These are phyloP conservation scores for Ottelia alismoides DNA, from an alignment of 106 monocot species.

Conservation along the genomic window DNA sequence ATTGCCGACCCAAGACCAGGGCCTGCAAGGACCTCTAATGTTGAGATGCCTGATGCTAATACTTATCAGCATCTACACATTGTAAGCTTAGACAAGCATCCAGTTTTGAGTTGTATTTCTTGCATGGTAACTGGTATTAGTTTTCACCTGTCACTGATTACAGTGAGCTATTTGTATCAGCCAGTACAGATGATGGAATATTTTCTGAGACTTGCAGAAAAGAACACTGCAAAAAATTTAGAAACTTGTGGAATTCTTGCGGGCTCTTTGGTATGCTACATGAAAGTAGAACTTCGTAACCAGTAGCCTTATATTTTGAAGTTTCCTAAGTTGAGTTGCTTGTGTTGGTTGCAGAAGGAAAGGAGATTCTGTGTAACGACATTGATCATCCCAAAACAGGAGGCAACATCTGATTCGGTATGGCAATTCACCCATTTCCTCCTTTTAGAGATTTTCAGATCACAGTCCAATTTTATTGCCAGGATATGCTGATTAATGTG, in stretches of 20 bases:
- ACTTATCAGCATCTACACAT: conserved; percentile 76
- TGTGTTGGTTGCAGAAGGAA: conserved; percentile 57
- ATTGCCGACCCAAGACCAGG: conserved; percentile 99
- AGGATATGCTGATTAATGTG: no score
- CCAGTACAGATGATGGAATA: conserved; percentile 79
- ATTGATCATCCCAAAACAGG: conserved; percentile 93
- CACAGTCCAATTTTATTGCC: no score
- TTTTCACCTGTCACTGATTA: no score
- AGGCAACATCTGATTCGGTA: conserved; percentile 96
- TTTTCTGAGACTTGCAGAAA: conserved; percentile 84
- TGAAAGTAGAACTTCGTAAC: no score
- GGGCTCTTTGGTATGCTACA: conserved; percentile 86
- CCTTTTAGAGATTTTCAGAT: no score
- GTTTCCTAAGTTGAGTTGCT: no score
- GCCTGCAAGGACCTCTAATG: conserved; percentile 23
- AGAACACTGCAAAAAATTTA: conserved; percentile 76
- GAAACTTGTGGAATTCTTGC: conserved; percentile 99
- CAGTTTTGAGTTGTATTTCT: no score
- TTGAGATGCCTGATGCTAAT: conserved; percentile 28
- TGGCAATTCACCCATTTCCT: no score
- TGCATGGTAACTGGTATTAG: no score
- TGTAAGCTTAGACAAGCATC: conserved; percentile 32
- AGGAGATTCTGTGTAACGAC: conserved; percentile 81
- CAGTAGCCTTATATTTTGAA: no score
- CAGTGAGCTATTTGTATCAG: no score